Conservation (phyloP, 805 yeast genomes). For the Candida alai region DNA sequence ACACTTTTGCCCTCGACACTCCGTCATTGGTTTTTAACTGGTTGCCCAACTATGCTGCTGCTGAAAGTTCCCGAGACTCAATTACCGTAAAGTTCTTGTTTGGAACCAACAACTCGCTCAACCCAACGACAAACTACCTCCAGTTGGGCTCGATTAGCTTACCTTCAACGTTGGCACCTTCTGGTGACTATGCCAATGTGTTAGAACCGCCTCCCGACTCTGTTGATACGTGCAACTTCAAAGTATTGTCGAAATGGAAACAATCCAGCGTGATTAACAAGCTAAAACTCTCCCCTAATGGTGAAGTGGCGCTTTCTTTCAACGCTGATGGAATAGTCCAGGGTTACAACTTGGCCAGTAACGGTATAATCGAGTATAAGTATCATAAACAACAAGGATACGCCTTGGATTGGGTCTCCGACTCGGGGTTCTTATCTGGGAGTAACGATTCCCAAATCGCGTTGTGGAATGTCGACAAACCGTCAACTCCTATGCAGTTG, state of each 20-base stretch:
- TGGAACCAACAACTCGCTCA: conserved; percentile 46
- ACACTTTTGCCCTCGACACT: conserved; percentile 63
- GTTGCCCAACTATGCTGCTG: conserved; percentile 45
- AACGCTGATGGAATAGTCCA: conserved; percentile 50
- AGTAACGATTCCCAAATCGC: conserved; percentile 67
- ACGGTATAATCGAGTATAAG: conserved; percentile 31
- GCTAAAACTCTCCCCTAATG: conserved; percentile 50
- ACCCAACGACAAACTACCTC: conserved; percentile 44
- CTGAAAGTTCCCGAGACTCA: conserved; percentile 22
- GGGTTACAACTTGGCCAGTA: conserved; percentile 32
- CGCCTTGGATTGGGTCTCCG: conserved; percentile 65
- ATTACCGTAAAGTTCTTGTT: conserved; percentile 37
- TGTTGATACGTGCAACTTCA: conserved; percentile 36
- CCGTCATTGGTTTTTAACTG: conserved; percentile 72
- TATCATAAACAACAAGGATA: conserved; percentile 66
- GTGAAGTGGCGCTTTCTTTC: conserved; percentile 50
- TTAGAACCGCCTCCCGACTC: conserved; percentile 9
- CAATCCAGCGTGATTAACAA: conserved; percentile 68
- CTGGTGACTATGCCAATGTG: conserved; percentile 14
- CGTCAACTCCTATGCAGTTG: conserved; percentile 43
- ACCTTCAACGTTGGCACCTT: conserved; percentile 49
- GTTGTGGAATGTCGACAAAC: conserved; percentile 57
- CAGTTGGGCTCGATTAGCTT: conserved; percentile 41
- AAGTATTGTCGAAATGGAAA: conserved; percentile 46
- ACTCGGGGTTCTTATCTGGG: conserved; percentile 51